Base-by-base conservation (phyloP, 2,329 filamentous ascomycete genomes). In the Aspergillus melleus region DNA sequence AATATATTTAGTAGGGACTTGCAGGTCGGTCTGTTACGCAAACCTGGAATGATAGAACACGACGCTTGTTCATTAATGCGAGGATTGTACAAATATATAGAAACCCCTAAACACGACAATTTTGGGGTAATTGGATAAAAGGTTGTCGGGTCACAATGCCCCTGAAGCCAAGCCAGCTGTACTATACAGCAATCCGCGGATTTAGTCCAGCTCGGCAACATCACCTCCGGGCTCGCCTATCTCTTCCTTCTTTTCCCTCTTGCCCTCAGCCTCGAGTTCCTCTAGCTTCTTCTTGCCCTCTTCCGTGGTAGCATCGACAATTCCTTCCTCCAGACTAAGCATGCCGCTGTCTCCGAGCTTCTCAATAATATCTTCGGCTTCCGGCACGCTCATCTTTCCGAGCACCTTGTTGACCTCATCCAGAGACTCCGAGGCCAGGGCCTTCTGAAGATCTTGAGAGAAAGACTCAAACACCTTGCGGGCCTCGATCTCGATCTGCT, bases 261-360 rank as follows among this genome's bases (percentile, higher is more conserved):
- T 75, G 16, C 69, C 83, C 64, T 85, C 80, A 26, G 84, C 82
- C 74, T 92, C 88, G 61, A 96, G 84, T 65, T 92, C 86, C 78
- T 90, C 89, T 68, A 94, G 82, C 72, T 88, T 88, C 74, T 88
- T 86, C 80, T 89, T 85, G 3, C 93, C 93, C 73, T 95, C 88
- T 72, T 92, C 89, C 2, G 94, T 96, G 50, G 92, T 99, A 1
- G 92, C 91, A 78, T 99, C 95, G 67, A 99, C 96, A 54, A 99
- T 92, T 53, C 96, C 88, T 72, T 96, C 88, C 74, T 98, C 92
- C 54, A 99, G 76, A 74, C 91, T 96, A 66, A 99, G 78, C 81
- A 97, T 94, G 42, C 91, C 91, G 16, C 92, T 92, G 79, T 95
- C 84, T 30, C 91, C 87, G 62, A 96, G 79, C 72, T 92, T 85